phyloP scores from a whole-genome alignment of 441 rosid genomes.

The Oxalis stricta region DNA sequence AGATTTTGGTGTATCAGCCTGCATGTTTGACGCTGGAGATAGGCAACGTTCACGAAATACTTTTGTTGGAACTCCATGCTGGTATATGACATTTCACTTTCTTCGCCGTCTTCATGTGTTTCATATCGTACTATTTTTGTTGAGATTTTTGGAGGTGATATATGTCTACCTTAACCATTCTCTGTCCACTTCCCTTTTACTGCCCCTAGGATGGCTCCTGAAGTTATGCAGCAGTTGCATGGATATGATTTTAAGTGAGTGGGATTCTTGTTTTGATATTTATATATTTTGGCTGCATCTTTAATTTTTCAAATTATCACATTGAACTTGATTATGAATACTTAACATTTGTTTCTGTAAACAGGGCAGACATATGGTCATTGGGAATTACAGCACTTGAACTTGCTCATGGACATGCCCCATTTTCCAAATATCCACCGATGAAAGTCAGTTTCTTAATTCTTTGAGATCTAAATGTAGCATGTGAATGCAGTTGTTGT shows the following conservation, averaged over 20 bases:
- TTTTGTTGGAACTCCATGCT: constrained; percentile 98
- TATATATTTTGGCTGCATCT: not conserved
- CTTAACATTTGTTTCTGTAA: constrained; percentile 18
- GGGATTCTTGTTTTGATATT: not conserved
- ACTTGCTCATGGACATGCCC: constrained; percentile 97
- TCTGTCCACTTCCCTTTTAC: constrained; percentile 10
- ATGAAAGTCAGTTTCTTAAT: constrained; percentile 60
- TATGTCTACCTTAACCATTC: constrained; percentile 4
- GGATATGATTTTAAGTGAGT: constrained; percentile 98
- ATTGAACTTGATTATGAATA: constrained; percentile 6
- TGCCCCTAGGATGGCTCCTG: constrained; percentile 93
- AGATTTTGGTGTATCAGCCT: constrained; percentile 92
- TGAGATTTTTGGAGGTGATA: not conserved
- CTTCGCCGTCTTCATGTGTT: not conserved
- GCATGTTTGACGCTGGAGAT: constrained; percentile 97
- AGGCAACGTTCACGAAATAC: constrained; percentile 94
- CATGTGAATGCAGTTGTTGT: constrained; percentile 8
- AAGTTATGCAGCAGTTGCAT: constrained; percentile 96
- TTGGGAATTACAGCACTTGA: constrained; percentile 94
- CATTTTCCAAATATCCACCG: constrained; percentile 93
- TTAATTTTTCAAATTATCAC: constrained; percentile 5
- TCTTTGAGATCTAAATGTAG: constrained; percentile 6
- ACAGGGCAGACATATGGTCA: constrained; percentile 97
- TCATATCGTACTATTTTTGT: not conserved
- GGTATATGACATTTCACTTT: constrained; percentile 42